These are phyloP conservation scores for Pythium pyrilobum DNA, from an alignment of 352 stramenopile genomes.

Conservation along the genomic window DNA sequence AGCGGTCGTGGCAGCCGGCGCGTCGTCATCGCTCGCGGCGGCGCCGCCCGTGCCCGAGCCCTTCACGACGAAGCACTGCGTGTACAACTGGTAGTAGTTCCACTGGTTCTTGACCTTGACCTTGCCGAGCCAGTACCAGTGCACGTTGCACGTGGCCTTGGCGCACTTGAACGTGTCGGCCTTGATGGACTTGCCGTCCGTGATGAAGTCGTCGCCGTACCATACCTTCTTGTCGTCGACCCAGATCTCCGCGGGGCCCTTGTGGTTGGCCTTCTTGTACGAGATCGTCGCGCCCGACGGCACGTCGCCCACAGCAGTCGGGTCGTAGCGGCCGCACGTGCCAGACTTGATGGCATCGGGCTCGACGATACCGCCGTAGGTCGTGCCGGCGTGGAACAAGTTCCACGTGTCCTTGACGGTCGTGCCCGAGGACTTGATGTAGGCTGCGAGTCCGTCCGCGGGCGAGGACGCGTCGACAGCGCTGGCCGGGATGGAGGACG, in stretches of 20 bases:
- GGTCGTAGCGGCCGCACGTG: constrained; percentile 17
- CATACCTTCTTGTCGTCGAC: constrained; percentile 18
- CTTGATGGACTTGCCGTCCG: constrained; percentile 11
- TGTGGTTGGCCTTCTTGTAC: constrained; percentile 27
- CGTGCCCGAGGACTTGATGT: constrained; percentile 13
- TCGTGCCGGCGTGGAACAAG: constrained; percentile 13
- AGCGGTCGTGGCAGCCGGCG: background rate
- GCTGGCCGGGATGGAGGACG: constrained; percentile 12
- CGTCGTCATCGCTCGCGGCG: background rate
- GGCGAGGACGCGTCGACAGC: constrained; percentile 10
- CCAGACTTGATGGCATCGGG: constrained; percentile 11
- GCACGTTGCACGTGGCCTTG: constrained; percentile 17
- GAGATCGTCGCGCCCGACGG: constrained; percentile 15
- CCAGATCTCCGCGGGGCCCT: constrained; percentile 20
- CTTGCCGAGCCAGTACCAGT: constrained; percentile 23
- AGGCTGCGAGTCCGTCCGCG: constrained; percentile 15
- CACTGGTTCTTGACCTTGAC: constrained; percentile 20
- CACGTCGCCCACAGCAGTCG: constrained; percentile 10
- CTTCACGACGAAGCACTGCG: constrained; percentile 21
- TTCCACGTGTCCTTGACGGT: constrained; percentile 18
- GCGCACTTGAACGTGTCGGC: constrained; percentile 14
- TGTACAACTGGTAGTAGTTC: constrained; percentile 25
- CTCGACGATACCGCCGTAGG: constrained; percentile 14
- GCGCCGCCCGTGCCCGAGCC: constrained; percentile 6
- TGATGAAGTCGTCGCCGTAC: constrained; percentile 19